phyloP scores from a whole-genome alignment of 2,329 filamentous ascomycete species.

The Parafenestella ontariensis region DNA sequence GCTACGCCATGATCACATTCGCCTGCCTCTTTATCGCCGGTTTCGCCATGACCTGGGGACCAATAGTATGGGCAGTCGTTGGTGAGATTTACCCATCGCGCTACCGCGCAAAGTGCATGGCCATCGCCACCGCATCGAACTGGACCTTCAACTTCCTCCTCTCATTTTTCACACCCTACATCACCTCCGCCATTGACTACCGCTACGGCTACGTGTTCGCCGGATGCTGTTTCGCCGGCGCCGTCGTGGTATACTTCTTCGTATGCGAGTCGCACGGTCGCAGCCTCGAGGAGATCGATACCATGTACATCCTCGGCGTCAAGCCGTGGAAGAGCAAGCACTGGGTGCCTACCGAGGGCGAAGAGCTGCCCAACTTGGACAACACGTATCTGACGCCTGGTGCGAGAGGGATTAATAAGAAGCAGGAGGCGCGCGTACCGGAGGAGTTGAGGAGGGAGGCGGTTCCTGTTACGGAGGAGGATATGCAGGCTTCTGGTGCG shows the following conservation, averaged over 20 bases:
- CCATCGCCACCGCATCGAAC: constrained; percentile 53
- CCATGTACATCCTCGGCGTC: constrained; percentile 71
- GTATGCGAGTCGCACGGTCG: constrained; percentile 76
- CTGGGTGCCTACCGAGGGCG: constrained; percentile 54
- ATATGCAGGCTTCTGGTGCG: constrained; percentile 21
- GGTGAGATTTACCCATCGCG: constrained; percentile 70
- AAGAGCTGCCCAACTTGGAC: constrained; percentile 43
- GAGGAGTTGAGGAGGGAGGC: constrained; percentile 31
- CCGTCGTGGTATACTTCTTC: constrained; percentile 76
- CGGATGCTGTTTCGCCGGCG: constrained; percentile 70
- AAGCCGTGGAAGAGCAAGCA: constrained; percentile 67
- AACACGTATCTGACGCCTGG: constrained; percentile 44
- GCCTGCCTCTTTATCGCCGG: constrained; percentile 72
- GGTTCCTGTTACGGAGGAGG: constrained; percentile 18
- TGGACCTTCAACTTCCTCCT: constrained; percentile 55
- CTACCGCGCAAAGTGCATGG: constrained; percentile 55
- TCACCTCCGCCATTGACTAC: constrained; percentile 74
- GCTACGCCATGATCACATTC: constrained; percentile 70
- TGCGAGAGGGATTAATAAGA: constrained; percentile 44
- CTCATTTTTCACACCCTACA: constrained; percentile 81
- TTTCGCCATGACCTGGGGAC: constrained; percentile 74
- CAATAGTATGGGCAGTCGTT: constrained; percentile 73
- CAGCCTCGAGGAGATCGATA: constrained; percentile 79
- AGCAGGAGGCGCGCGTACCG: constrained; percentile 38
- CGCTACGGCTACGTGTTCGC: constrained; percentile 80